These are phyloP conservation scores for Phaeoacremonium minimum DNA, from an alignment of 2,329 filamentous ascomycete species.

Conservation along the genomic window DNA sequence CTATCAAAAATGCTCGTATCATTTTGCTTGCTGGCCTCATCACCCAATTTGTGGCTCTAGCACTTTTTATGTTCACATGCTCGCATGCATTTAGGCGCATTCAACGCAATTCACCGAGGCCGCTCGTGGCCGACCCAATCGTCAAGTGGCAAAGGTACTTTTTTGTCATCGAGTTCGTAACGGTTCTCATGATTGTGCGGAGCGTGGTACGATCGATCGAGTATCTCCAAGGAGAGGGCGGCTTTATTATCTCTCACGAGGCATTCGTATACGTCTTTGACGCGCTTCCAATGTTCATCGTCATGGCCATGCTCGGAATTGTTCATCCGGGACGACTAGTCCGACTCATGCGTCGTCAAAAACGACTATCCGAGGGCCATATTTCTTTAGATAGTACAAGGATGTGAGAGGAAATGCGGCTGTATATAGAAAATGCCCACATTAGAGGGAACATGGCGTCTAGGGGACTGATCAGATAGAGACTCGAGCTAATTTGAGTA, in stretches of 20 bases:
- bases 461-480: too few relatives aligned
- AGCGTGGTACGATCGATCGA: slow-evolving; percentile 13
- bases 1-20: slow-evolving; percentile 3
- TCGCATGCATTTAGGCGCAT: neutral
- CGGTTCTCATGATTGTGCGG: slow-evolving; percentile 10
- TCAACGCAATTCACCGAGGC: too few relatives aligned
- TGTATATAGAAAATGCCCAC: too few relatives aligned
- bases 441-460: too few relatives aligned
- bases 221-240: slow-evolving; percentile 11
- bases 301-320: slow-evolving; percentile 9
- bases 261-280: slow-evolving; percentile 10
- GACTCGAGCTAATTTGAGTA: too few relatives aligned
- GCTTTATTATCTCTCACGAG: slow-evolving; percentile 6
- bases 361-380: too few relatives aligned
- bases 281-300: slow-evolving; percentile 8
- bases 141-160: slow-evolving; percentile 12
- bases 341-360: slow-evolving; percentile 1
- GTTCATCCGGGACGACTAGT: slow-evolving; percentile 9
- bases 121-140: slow-evolving; percentile 1
- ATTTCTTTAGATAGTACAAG: too few relatives aligned
- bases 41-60: slow-evolving; percentile 8
- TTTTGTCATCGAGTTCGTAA: slow-evolving; percentile 9
- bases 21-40: slow-evolving; percentile 8
- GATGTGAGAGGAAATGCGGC: too few relatives aligned
- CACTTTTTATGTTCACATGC: slow-evolving; percentile 4